Conservation (phyloP, 2,329 filamentous ascomycete species). For the Diaporthe ampelina region DNA sequence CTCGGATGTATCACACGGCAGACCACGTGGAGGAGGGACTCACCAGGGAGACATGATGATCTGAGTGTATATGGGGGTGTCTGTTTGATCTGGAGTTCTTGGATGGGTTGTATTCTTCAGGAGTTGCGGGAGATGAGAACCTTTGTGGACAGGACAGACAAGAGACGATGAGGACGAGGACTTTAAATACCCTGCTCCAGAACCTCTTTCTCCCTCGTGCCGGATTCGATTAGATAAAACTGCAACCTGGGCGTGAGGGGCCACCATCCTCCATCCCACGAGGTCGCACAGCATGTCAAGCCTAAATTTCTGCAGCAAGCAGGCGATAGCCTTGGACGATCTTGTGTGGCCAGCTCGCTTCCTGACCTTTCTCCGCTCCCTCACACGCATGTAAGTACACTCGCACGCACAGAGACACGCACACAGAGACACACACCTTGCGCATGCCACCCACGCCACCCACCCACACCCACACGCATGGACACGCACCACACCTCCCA, state of each 20-base stretch:
- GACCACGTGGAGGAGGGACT: conserved; percentile 7
- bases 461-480: not conserved
- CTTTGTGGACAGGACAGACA: conserved; percentile 1
- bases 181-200: conserved; percentile 23
- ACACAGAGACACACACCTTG: conserved; percentile 1
- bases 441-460: conserved; percentile 8
- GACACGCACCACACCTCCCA: conserved; percentile 23
- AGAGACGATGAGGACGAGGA: conserved; percentile 9
- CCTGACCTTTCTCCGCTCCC: not conserved
- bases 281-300: conserved; percentile 29
- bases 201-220: not conserved
- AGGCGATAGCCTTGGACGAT: conserved; percentile 22
- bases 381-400: not conserved
- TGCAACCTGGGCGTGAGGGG: conserved; percentile 16
- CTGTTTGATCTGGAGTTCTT: not conserved
- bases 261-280: conserved; percentile 14
- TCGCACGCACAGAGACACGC: not conserved
- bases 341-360: conserved; percentile 7
- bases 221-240: conserved; percentile 15
- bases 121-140: conserved; percentile 5
- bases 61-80: not conserved
- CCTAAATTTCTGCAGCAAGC: not conserved
- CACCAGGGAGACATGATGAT: conserved; percentile 38
- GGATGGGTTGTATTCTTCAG: conserved; percentile 5
- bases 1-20: not conserved